phyloP scores from a whole-genome alignment of 495 filamentous ascomycete species.

The Thermochaetoides thermophila region DNA sequence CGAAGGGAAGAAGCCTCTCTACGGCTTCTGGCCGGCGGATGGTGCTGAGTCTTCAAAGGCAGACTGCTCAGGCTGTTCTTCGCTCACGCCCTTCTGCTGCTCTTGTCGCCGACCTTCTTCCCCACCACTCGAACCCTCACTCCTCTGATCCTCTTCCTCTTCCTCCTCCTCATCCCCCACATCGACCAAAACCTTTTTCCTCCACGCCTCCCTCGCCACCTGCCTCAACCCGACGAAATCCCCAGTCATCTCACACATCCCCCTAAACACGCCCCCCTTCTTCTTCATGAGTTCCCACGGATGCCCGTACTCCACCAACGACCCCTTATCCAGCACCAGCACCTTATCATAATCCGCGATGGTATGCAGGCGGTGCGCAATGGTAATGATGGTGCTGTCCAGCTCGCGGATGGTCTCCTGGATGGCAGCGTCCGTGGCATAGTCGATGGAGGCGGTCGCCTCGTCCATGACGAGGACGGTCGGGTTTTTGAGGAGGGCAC shows the following conservation, averaged over 20 bases:
- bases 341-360: constrained; percentile 98
- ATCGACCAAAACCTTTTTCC: constrained; percentile 28
- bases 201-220: constrained; percentile 55
- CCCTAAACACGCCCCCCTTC: constrained; percentile 56
- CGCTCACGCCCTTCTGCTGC: neutral
- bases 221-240: constrained; percentile 59
- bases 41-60: too few relatives aligned
- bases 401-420: constrained; percentile 88
- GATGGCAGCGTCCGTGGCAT: constrained; percentile 88
- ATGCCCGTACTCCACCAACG: constrained; percentile 75
- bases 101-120: neutral
- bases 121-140: neutral
- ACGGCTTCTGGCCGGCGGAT: too few relatives aligned
- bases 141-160: neutral
- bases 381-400: constrained; percentile 87
- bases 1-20: too few relatives aligned
- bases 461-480: constrained; percentile 97
- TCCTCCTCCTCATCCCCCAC: constrained; percentile 15
- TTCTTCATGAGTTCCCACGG: constrained; percentile 64
- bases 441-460: constrained; percentile 96
- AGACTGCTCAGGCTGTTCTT: too few relatives aligned
- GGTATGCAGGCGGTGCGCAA: constrained; percentile 92
- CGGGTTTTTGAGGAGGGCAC: constrained; percentile 81
- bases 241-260: constrained; percentile 93
- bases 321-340: constrained; percentile 83